These are phyloP conservation scores for Picochlorum sp. DNA, from an alignment of 139 green algal genomes.

Conservation along the genomic window DNA sequence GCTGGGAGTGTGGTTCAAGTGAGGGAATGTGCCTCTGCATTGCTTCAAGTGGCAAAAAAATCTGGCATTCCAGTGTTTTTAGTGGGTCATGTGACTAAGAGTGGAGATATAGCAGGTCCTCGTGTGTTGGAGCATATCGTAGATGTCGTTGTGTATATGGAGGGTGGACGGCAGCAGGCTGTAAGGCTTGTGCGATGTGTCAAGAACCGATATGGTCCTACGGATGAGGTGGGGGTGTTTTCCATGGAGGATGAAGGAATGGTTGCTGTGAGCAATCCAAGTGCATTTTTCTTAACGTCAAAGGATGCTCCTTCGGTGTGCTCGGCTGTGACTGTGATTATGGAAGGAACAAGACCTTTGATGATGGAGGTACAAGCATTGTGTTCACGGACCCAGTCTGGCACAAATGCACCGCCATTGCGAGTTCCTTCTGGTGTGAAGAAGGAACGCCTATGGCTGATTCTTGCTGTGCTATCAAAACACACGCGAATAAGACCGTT, in stretches of 20 bases:
- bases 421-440: slow-evolving; percentile 47
- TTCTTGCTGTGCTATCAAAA: slow-evolving; percentile 65
- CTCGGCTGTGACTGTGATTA: slow-evolving; percentile 50
- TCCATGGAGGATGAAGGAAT: slow-evolving; percentile 63
- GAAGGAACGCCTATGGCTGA: slow-evolving; percentile 52
- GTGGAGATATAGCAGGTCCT: slow-evolving; percentile 74
- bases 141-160: slow-evolving; percentile 87
- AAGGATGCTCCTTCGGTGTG: slow-evolving; percentile 25
- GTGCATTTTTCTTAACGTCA: slow-evolving; percentile 52
- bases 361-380: slow-evolving; percentile 84
- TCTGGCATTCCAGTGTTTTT: slow-evolving; percentile 67
- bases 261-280: slow-evolving; percentile 55
- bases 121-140: slow-evolving; percentile 93
- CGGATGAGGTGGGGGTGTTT: slow-evolving; percentile 84
- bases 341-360: slow-evolving; percentile 72
- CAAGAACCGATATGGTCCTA: slow-evolving; percentile 81
- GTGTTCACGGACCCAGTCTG: slow-evolving; percentile 25
- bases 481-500: slow-evolving; percentile 42
- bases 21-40: slow-evolving; percentile 73
- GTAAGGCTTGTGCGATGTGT: slow-evolving; percentile 48
- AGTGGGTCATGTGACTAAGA: slow-evolving; percentile 64
- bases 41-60: slow-evolving; percentile 71
- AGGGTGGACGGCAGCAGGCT: slow-evolving; percentile 54
- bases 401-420: slow-evolving; percentile 8
- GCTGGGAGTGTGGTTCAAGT: slow-evolving; percentile 76